Conservation (phyloP, 1,139 yeast genomes). For the Arxiozyma slooffiae region DNA sequence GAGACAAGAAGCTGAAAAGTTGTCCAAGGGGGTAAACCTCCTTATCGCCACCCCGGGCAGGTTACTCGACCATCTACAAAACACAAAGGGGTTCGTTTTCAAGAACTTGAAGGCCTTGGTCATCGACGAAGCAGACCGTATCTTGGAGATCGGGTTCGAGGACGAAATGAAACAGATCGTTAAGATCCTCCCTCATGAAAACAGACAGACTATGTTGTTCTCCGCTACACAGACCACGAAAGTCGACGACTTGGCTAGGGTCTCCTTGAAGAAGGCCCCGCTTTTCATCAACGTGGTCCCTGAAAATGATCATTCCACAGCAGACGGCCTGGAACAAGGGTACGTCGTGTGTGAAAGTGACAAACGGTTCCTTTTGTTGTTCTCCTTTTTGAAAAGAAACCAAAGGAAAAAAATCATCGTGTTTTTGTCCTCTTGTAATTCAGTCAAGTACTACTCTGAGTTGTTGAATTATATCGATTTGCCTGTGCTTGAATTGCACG, state of each 20-base stretch:
- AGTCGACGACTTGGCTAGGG: slow-evolving; percentile 95
- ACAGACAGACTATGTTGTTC: slow-evolving; percentile 92
- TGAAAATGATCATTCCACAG: slow-evolving; percentile 76
- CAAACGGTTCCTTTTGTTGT: slow-evolving; percentile 77
- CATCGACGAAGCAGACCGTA: slow-evolving; percentile 96
- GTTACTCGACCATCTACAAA: slow-evolving; percentile 88
- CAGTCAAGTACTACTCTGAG: slow-evolving; percentile 93
- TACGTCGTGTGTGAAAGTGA: slow-evolving; percentile 96
- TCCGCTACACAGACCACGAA: slow-evolving; percentile 98
- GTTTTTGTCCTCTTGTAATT: slow-evolving; percentile 89
- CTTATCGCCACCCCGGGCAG: slow-evolving; percentile 97
- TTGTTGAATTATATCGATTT: slow-evolving; percentile 87
- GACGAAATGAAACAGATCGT: slow-evolving; percentile 97
- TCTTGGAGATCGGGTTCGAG: slow-evolving; percentile 93
- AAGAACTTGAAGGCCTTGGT: slow-evolving; percentile 88
- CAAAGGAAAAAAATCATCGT: slow-evolving; percentile 86
- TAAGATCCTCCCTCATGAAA: slow-evolving; percentile 84
- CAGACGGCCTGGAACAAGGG: slow-evolving; percentile 95
- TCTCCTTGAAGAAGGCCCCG: slow-evolving; percentile 90
- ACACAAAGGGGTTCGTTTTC: slow-evolving; percentile 87
- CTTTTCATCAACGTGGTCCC: slow-evolving; percentile 89
- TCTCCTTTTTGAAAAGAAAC: slow-evolving; percentile 88
- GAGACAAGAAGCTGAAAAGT: slow-evolving; percentile 91
- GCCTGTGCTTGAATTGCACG: slow-evolving; percentile 92
- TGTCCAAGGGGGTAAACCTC: slow-evolving; percentile 85